Evolutionary conservation across 805 yeast genomes (phyloP).

Genomic region (Myxozyma vanderwaltii): DNA sequence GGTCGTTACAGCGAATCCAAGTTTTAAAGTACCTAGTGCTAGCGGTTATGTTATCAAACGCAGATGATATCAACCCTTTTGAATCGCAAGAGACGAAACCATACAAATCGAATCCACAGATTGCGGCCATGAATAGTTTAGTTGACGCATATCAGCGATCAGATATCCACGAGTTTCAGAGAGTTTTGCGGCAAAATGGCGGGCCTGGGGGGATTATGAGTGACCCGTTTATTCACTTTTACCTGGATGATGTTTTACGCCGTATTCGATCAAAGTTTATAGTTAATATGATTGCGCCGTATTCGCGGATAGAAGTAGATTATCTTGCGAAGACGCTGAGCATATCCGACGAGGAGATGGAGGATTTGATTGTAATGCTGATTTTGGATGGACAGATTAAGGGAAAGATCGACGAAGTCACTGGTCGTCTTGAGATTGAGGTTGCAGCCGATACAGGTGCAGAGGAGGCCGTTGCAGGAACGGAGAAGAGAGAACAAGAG

Average conservation of each 20-base stretch:
- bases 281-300: constrained; percentile 41
- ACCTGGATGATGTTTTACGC: constrained; percentile 36
- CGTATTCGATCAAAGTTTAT: constrained; percentile 39
- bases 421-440: constrained; percentile 28
- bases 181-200: constrained; percentile 24
- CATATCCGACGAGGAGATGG: constrained; percentile 32
- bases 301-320: constrained; percentile 37
- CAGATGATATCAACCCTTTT: constrained; percentile 67
- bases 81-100: constrained; percentile 71
- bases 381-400: constrained; percentile 39
- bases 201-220: constrained; percentile 33
- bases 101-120: constrained; percentile 44
- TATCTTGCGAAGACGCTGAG: constrained; percentile 36
- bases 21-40: constrained; percentile 64
- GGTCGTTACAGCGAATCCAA: constrained; percentile 59
- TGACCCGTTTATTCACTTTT: constrained; percentile 35
- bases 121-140: constrained; percentile 39
- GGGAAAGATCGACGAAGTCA: constrained; percentile 39
- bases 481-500: constrained; percentile 28
- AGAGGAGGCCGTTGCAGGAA: constrained; percentile 30
- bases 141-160: constrained; percentile 43
- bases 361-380: constrained; percentile 35
- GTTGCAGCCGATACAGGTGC: constrained; percentile 31
- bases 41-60: constrained; percentile 57
- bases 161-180: constrained; percentile 35